phyloP scores from a whole-genome alignment of 2,329 filamentous ascomycete species.

The Monilinia fructicola region DNA sequence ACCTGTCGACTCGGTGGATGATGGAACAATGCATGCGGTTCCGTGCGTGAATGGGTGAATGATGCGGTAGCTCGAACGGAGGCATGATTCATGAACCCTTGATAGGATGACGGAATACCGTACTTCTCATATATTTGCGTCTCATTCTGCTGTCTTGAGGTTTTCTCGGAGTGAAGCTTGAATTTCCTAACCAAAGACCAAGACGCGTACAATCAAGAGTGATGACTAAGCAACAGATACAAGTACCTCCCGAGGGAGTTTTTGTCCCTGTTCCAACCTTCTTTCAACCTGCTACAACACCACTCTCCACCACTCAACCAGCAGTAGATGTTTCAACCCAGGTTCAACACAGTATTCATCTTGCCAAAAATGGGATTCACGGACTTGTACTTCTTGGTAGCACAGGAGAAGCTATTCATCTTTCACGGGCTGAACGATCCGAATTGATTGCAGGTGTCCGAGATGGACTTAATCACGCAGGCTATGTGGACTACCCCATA shows the following conservation, averaged over 20 bases:
- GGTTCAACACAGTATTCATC: conserved; percentile 55
- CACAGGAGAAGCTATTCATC: conserved; percentile 62
- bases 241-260: conserved; percentile 44
- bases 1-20: conserved; percentile 5
- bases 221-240: conserved; percentile 6
- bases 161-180: not conserved
- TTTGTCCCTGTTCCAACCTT: conserved; percentile 61
- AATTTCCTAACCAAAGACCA: not conserved
- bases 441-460: conserved; percentile 17
- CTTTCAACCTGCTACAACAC: conserved; percentile 43
- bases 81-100: not conserved
- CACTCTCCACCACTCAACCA: conserved; percentile 25
- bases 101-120: not conserved
- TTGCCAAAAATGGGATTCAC: conserved; percentile 56
- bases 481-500: conserved; percentile 57
- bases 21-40: not conserved
- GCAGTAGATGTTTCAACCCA: conserved; percentile 57
- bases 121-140: not conserved
- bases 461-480: conserved; percentile 50
- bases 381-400: conserved; percentile 61
- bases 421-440: conserved; percentile 53
- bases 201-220: not conserved
- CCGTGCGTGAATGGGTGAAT: not conserved
- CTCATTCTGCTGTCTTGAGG: not conserved
- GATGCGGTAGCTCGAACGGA: not conserved